These are phyloP conservation scores for Lyophyllum atratum DNA, from an alignment of 768 basidiomycete genomes.

Conservation along the genomic window DNA sequence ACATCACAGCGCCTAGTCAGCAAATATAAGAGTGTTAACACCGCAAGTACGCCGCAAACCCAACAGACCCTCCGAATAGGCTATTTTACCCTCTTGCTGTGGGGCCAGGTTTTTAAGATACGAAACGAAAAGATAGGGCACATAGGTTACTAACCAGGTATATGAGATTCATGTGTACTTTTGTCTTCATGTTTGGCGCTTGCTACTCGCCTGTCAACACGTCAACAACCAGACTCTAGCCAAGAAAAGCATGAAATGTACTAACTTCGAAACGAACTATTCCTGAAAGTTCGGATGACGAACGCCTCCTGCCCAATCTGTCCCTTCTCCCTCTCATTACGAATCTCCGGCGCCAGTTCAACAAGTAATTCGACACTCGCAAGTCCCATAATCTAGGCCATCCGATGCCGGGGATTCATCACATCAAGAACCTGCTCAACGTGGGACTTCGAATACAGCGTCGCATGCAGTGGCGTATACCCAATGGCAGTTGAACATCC, in stretches of 20 bases:
- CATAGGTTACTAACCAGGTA: too few species aligned
- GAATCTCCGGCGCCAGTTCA: slow-evolving; percentile 82
- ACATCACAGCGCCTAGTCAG: too few species aligned
- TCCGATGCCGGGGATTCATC: slow-evolving; percentile 89
- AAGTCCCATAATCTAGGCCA: slow-evolving; percentile 96
- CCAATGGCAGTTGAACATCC: slow-evolving; percentile 92
- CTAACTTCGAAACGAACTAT: slow-evolving; percentile 96
- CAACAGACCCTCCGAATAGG: too few species aligned
- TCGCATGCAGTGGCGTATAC: slow-evolving; percentile 79
- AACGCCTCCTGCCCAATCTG: slow-evolving; percentile 80
- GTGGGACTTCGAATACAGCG: slow-evolving; percentile 84
- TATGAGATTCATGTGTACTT: too few species aligned
- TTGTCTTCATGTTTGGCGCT: slow-evolving; percentile 89
- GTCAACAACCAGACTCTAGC: neutral
- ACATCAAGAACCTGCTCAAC: slow-evolving; percentile 86
- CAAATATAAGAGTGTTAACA: too few species aligned
- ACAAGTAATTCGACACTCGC: slow-evolving; percentile 99
- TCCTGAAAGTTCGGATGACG: slow-evolving; percentile 92
- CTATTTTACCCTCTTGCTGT: too few species aligned
- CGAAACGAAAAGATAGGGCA: too few species aligned
- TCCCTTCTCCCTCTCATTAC: slow-evolving; percentile 47
- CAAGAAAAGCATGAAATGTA: neutral
- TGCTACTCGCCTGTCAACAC: slow-evolving; percentile 72
- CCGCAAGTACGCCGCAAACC: too few species aligned
- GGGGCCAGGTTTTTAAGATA: too few species aligned